phyloP scores from a whole-genome alignment of 2,329 filamentous ascomycete genomes.

The Ophiostoma fasciatum region DNA sequence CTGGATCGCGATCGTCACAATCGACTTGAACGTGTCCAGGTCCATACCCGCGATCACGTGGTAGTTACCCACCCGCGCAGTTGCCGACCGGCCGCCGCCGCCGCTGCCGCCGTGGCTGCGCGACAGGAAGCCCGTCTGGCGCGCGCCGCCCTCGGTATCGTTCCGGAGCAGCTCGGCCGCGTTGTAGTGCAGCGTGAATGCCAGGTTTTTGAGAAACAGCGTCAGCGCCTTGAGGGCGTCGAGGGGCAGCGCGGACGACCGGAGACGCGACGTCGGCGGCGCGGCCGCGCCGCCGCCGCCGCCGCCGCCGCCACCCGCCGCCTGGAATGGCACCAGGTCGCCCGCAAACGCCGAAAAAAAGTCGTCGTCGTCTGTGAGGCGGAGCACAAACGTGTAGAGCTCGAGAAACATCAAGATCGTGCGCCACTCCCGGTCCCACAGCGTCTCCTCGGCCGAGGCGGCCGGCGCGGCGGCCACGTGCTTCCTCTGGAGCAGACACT shows the following conservation, averaged over 20 bases:
- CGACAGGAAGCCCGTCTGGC: background rate
- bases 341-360: conserved; percentile 51
- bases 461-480: conserved; percentile 7
- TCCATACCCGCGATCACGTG: conserved; percentile 51
- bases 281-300: conserved; percentile 10
- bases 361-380: conserved; percentile 92
- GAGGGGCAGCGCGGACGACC: conserved; percentile 53
- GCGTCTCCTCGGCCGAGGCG: conserved; percentile 13
- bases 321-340: background rate
- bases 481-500: conserved; percentile 15
- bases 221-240: conserved; percentile 60
- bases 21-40: conserved; percentile 61
- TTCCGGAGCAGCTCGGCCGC: conserved; percentile 41
- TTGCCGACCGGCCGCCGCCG: background rate
- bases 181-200: conserved; percentile 80
- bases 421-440: conserved; percentile 61
- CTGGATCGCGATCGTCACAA: conserved; percentile 65
- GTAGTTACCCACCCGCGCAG: conserved; percentile 15
- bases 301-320: no score
- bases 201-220: conserved; percentile 76
- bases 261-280: conserved; percentile 29
- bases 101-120: background rate
- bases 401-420: conserved; percentile 84
- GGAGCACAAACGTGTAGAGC: conserved; percentile 81
- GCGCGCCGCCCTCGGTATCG: background rate